phyloP scores from a whole-genome alignment of 352 stramenopile genomes.

The Phytophthora europaea region DNA sequence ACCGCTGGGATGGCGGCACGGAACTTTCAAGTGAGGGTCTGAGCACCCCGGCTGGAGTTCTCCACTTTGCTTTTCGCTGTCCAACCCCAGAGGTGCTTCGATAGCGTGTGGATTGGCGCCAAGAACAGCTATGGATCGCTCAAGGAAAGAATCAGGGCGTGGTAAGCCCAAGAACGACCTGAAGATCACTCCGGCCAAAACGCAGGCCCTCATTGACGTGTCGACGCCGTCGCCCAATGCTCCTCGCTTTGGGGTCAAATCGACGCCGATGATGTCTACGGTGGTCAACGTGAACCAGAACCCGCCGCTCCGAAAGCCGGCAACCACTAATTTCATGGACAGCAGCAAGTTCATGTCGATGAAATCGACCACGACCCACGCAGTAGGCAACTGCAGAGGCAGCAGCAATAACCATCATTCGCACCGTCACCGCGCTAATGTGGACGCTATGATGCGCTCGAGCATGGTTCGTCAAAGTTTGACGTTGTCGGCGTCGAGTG shows the following conservation, averaged over 20 bases:
- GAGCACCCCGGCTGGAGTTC: constrained; percentile 1
- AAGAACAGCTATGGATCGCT: constrained; percentile 41
- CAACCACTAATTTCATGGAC: constrained; percentile 65
- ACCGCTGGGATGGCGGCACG: constrained; percentile 18
- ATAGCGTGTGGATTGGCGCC: not conserved
- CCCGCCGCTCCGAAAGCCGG: constrained; percentile 43
- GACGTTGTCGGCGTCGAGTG: constrained; percentile 52
- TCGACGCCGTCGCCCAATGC: constrained; percentile 59
- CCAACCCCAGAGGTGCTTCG: constrained; percentile 8
- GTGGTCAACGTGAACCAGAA: constrained; percentile 43
- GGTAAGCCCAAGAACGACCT: constrained; percentile 42
- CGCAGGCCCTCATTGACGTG: constrained; percentile 71
- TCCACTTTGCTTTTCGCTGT: constrained; percentile 34
- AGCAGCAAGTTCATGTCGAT: constrained; percentile 60
- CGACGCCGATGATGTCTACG: constrained; percentile 24
- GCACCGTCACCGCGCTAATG: constrained; percentile 63
- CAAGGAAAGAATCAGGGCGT: constrained; percentile 41
- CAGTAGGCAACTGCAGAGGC: constrained; percentile 37
- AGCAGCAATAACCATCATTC: constrained; percentile 24
- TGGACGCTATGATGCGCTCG: constrained; percentile 80
- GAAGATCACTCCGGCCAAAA: constrained; percentile 63
- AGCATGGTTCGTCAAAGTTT: constrained; percentile 63
- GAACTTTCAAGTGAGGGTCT: constrained; percentile 9
- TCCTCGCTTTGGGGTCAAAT: constrained; percentile 28
- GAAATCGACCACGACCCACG: constrained; percentile 36